These are phyloP conservation scores for Rosa multiflora DNA, from an alignment of 306 rosid species.

Conservation along the genomic window DNA sequence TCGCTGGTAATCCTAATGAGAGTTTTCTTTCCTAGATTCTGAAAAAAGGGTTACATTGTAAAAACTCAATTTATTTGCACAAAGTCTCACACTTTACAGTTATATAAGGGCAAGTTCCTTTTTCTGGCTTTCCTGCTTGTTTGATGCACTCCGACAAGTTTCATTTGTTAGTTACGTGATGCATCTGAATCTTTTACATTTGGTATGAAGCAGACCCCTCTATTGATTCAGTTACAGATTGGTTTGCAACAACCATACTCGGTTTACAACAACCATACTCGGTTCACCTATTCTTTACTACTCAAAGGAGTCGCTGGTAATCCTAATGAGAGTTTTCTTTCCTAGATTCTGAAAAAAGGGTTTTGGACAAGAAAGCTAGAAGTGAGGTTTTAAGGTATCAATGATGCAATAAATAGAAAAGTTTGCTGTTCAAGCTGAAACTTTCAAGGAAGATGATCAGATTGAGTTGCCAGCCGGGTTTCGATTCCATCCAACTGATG, in stretches of 20 bases:
- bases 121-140: background rate
- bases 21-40: background rate
- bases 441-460: constrained; percentile 43
- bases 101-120: background rate
- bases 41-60: background rate
- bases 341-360: background rate
- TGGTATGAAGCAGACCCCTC: constrained; percentile 75
- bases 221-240: constrained; percentile 69
- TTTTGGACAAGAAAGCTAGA: background rate
- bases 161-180: constrained; percentile 9
- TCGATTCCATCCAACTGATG: constrained; percentile 95
- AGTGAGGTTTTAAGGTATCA: constrained; percentile 14
- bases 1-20: constrained; percentile 55
- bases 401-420: constrained; percentile 45
- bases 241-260: constrained; percentile 77
- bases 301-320: constrained; percentile 78
- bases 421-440: constrained; percentile 11
- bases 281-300: constrained; percentile 82
- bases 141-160: background rate
- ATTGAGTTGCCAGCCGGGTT: constrained; percentile 84
- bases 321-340: background rate
- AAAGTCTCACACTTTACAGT: background rate
- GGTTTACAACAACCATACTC: too few relatives aligned
- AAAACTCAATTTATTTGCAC: background rate
- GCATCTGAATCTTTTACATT: constrained; percentile 9